phyloP scores from a whole-genome alignment of 1,284 basidiomycete species.

The Rugosomyces carneus region DNA sequence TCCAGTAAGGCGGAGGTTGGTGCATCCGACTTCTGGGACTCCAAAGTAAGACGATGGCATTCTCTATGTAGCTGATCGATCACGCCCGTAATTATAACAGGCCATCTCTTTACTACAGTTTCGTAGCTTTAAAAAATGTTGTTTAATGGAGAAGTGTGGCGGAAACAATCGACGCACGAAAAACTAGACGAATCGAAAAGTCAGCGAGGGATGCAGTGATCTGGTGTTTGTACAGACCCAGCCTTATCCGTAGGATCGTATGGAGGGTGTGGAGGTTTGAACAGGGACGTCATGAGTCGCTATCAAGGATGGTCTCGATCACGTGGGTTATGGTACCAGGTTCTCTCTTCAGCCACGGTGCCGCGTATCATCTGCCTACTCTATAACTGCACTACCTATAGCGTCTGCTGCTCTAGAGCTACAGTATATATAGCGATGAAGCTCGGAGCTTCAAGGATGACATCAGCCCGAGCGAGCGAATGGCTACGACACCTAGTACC shows the following conservation, averaged over 20 bases:
- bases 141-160: too few species aligned
- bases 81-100: slow-evolving; percentile 78
- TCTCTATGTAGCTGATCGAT: slow-evolving; percentile 66
- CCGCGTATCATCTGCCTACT: too few species aligned
- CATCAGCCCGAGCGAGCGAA: too few species aligned
- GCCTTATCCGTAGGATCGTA: slow-evolving; percentile 62
- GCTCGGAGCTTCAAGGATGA: too few species aligned
- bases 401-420: too few species aligned
- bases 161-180: slow-evolving; percentile 47
- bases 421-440: too few species aligned
- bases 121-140: slow-evolving; percentile 28
- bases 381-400: too few species aligned
- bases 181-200: slow-evolving; percentile 34
- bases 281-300: slow-evolving; percentile 24
- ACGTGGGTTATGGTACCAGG: too few species aligned
- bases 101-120: slow-evolving; percentile 74
- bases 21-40: slow-evolving; percentile 12
- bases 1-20: slow-evolving; percentile 5
- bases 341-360: too few species aligned
- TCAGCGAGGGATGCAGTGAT: not conserved
- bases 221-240: slow-evolving; percentile 34
- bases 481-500: too few species aligned
- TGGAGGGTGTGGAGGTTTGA: slow-evolving; percentile 48
- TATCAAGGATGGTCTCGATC: too few species aligned
- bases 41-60: slow-evolving; percentile 43